Base-by-base conservation (phyloP, 371 early-diverging fungal genomes). In the Syncephalastrum contaminatum region DNA sequence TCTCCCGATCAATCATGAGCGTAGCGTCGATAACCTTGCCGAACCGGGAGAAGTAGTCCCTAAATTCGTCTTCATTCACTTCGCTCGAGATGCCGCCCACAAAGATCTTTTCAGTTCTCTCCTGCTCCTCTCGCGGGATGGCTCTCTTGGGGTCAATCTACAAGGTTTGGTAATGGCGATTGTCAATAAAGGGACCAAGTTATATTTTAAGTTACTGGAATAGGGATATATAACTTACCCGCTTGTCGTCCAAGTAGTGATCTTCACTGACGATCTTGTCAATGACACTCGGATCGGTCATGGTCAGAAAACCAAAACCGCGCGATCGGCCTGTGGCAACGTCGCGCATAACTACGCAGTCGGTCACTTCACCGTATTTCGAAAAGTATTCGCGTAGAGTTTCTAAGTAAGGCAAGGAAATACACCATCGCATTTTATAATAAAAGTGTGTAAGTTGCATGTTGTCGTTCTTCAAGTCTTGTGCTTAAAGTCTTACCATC, bases 221-320 rank as follows among this genome's bases (percentile, higher is more conserved):
- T n/a, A n/a, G n/a, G n/a, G n/a, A n/a, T n/a, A n/a, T n/a, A n/a
- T n/a, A 10, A 65, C 77, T 67, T 85, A 90, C 91, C 53, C 80
- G 78, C 70, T 95, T 95, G 19, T 91, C 93, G 63, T 95, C 94
- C 19, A 94, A 59, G 39, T 77, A 70, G 67, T 94, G 91, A n/a
- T 85, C 80, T 57, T 85, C 75, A 47, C 81, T 80, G 14, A 95
- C 73, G 24, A 93, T 88, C 13, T 74, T 82, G 58, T 90, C 91
- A 47, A 93, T 83, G 14, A 79, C 77, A 22, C 57, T 50, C 19
- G 85, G 68, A 53, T 88, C 85, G 27, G 75, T 68, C 81, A 94
- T 95, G 13, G 90, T 90, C 50, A 96, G 68, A 70, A 96, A 96
- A 5, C 92, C 96, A 80, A 95, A 96, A 1, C 96, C 92, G 47